A percentile compares a stretch with the other conserved stretches of the same genome.
These are phyloP conservation scores for Didymella sp. DNA, from an alignment of 2,329 filamentous ascomycete species.

Conservation along the genomic window DNA sequence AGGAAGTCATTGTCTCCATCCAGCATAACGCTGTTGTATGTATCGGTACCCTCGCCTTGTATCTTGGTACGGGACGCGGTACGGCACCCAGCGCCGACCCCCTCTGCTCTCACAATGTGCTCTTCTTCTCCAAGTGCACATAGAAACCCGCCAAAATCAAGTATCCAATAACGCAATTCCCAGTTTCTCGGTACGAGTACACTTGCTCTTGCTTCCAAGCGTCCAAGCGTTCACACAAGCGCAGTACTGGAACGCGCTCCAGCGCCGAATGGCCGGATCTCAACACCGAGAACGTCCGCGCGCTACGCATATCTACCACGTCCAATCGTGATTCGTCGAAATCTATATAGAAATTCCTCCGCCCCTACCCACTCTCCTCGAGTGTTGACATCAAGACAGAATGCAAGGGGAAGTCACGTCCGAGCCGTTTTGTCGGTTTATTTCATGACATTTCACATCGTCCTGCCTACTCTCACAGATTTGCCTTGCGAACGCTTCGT, in stretches of 20 bases:
- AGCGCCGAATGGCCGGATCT: neutral
- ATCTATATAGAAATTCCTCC: neutral
- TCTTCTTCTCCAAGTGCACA: neutral
- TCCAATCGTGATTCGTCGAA: neutral
- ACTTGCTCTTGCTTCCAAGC: too few relatives aligned
- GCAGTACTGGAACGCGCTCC: neutral
- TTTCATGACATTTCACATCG: too few relatives aligned
- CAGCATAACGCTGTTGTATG: neutral
- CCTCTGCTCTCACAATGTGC: neutral
- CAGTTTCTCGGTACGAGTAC: neutral
- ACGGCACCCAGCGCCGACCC: neutral
- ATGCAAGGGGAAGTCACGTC: neutral
- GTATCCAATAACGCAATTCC: neutral
- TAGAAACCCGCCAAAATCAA: neutral
- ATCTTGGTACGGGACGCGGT: neutral
- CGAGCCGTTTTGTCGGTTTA: neutral
- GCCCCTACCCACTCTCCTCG: too few relatives aligned
- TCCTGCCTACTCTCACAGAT: too few relatives aligned
- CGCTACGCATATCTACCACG: neutral
- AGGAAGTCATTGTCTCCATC: neutral
- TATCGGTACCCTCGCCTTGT: neutral
- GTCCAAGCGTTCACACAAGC: neutral
- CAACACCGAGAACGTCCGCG: neutral
- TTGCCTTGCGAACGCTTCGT: too few relatives aligned
- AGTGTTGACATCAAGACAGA: slow-evolving; percentile 9